Evolutionary conservation across 2,329 filamentous ascomycete genomes (phyloP), one percentile per base, ranked within the genome.

Genomic region (Trichoderma sp.): DNA sequence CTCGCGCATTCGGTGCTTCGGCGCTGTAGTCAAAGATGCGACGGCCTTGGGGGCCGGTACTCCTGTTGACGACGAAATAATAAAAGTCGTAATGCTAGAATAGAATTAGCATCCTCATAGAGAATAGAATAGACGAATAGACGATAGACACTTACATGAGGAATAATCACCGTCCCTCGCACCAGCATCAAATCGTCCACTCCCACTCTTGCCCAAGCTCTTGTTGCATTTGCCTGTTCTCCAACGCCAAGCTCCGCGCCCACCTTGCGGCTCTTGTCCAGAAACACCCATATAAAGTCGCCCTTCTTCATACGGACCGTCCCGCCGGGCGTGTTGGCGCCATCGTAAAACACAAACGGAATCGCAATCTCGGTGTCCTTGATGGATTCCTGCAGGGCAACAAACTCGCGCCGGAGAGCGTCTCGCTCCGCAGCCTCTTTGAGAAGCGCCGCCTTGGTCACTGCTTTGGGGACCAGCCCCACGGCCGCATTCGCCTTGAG

Each of bases 131-230:
- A 77, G 73, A 72, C 46, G 51, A 28, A 61, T 39, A 63, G 30
- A 71, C 5, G 54, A 49, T 18, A 60, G 51, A 14, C 6, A 88
- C 91, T 84, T 83, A 97, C 94, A 84, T 97, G 96, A 69, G 96
- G 95, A 74, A 99, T 89, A 67, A 99, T 97, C 58, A 98, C 86
- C 68, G 94, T 92, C 16, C 93, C 94, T 75, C 93, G 86, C 8
- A 99, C 94, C 69, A 97, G 85, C 89, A 99, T 93, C 77, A 99
- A 81, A 81, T 99, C 96, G 78, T 99, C 96, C 5, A 99, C 95
- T 43, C 94, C 92, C 34, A 98, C 91, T 68, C 95, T 86, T 4
- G 95, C 95, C 96, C 96, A 99, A 76, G 96, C 92, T 70, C 91
- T 89, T 70, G 89, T 83, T 16, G 77, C 89, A 73, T 91, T 90